Percentiles rank a stretch among this genome's conserved stretches.
Evolutionary conservation across 2,329 filamentous ascomycete genomes (phyloP).

Genomic region (Penicillium olsonii): DNA sequence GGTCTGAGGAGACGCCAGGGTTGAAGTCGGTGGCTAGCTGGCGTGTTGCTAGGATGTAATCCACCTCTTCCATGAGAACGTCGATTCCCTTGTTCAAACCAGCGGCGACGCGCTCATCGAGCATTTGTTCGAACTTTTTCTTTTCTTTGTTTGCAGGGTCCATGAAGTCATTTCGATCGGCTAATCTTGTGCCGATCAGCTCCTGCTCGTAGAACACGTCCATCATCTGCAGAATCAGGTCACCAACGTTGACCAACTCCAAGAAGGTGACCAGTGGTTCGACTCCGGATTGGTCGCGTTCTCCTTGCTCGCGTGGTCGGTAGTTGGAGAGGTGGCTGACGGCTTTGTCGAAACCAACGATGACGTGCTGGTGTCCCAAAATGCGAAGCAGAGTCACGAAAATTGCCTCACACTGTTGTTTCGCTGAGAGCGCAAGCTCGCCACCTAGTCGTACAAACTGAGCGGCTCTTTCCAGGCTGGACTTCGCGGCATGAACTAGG

Average conservation of each 20-base stretch:
- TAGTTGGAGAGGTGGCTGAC: conserved; percentile 89
- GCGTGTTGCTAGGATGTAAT: conserved; percentile 87
- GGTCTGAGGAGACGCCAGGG: conserved; percentile 53
- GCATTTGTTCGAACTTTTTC: conserved; percentile 98
- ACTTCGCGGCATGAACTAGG: conserved; percentile 84
- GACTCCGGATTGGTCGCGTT: conserved; percentile 70
- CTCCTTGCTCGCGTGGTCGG: conserved; percentile 73
- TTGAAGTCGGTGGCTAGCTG: conserved; percentile 91
- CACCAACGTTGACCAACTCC: conserved; percentile 95
- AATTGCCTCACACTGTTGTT: conserved; percentile 84
- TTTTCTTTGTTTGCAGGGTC: conserved; percentile 90
- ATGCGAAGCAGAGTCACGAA: conserved; percentile 84
- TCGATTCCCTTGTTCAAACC: conserved; percentile 97
- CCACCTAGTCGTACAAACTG: conserved; percentile 80
- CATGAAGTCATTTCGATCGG: conserved; percentile 91
- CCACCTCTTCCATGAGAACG: conserved; percentile 96
- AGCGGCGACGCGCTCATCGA: conserved; percentile 93
- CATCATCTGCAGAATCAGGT: conserved; percentile 97
- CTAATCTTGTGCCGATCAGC: conserved; percentile 76
- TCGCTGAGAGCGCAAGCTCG: conserved; percentile 77
- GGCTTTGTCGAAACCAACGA: conserved; percentile 89
- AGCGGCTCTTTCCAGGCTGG: conserved; percentile 80
- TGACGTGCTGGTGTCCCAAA: conserved; percentile 82
- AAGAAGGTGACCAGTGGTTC: conserved; percentile 93
- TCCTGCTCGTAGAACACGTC: conserved; percentile 99